These are phyloP conservation scores for Suillus fuscotomentosus DNA, from an alignment of 768 basidiomycete species.

Conservation along the genomic window DNA sequence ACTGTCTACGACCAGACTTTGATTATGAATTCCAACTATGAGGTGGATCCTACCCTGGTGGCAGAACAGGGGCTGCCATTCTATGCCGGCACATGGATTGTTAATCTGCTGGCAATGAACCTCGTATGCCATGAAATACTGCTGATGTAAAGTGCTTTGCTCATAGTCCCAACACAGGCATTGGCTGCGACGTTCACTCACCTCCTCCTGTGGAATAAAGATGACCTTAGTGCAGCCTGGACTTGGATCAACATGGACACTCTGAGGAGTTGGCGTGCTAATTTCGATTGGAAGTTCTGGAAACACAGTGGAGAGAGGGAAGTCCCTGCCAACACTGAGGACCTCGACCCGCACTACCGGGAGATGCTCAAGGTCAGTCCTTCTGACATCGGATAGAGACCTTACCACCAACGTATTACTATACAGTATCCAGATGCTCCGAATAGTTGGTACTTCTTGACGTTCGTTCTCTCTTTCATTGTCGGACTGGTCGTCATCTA, in stretches of 20 bases:
- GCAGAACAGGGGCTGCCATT: constrained; percentile 37
- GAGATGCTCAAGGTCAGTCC: constrained; percentile 44
- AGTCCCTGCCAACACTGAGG: constrained; percentile 34
- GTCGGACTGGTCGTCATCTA: constrained; percentile 57
- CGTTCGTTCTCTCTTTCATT: constrained; percentile 32
- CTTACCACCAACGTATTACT: neutral
- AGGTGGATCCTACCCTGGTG: constrained; percentile 48
- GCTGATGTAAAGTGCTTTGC: neutral
- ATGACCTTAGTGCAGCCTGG: constrained; percentile 48
- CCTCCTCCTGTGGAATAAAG: constrained; percentile 51
- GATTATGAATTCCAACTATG: constrained; percentile 53
- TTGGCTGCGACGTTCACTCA: constrained; percentile 52
- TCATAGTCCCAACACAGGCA: constrained; percentile 38
- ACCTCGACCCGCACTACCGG: constrained; percentile 53
- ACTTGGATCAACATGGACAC: constrained; percentile 38
- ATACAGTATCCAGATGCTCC: constrained; percentile 33
- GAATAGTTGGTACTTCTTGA: constrained; percentile 31
- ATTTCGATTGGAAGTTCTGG: constrained; percentile 42
- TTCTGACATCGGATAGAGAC: constrained; percentile 16
- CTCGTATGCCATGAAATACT: neutral
- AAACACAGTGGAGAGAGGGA: constrained; percentile 15
- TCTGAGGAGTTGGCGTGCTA: constrained; percentile 30
- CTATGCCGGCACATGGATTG: constrained; percentile 27
- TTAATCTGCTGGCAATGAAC: constrained; percentile 18
- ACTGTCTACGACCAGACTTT: constrained; percentile 48